Percentiles rank a stretch among this genome's conserved stretches.
phyloP scores from a whole-genome alignment of 2,329 filamentous ascomycete genomes.

The Hypomyces perniciosus region DNA sequence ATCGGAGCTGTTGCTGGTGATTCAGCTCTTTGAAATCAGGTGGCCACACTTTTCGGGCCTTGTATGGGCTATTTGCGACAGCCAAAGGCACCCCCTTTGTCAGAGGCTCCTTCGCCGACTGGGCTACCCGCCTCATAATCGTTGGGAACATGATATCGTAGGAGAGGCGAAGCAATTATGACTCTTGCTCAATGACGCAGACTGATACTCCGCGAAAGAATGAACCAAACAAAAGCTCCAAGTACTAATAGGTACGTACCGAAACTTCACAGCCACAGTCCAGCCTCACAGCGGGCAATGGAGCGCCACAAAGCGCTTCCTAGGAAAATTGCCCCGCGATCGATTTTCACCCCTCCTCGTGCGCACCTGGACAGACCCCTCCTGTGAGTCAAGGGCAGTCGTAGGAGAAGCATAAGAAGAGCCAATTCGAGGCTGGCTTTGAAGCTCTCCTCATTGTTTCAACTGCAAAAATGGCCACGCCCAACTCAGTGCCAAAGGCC shows the following conservation, averaged over 20 bases:
- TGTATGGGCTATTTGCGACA: constrained; percentile 52
- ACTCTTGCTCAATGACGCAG: neutral
- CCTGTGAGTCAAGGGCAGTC: constrained; percentile 10
- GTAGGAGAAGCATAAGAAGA: constrained; percentile 5
- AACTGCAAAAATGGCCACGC: constrained; percentile 36
- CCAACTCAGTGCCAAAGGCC: constrained; percentile 36
- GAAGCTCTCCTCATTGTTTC: neutral
- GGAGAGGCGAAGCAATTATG: constrained; percentile 3
- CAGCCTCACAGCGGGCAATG: constrained; percentile 21
- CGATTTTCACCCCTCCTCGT: constrained; percentile 31
- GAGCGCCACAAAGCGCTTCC: constrained; percentile 10
- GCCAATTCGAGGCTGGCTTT: neutral
- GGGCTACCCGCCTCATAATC: constrained; percentile 28
- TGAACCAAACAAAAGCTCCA: constrained; percentile 10
- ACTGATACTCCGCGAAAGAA: constrained; percentile 1
- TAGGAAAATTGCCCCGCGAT: constrained; percentile 27
- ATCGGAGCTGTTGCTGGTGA: constrained; percentile 66
- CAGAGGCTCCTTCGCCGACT: constrained; percentile 23
- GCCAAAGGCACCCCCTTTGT: constrained; percentile 24
- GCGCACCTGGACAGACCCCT: constrained; percentile 5
- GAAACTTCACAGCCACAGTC: constrained; percentile 21
- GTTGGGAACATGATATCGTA: constrained; percentile 29
- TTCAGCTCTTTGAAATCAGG: constrained; percentile 67
- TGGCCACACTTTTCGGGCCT: constrained; percentile 68
- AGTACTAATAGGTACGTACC: constrained; percentile 5